Evolutionary conservation across 129 eudicot genomes (phyloP).

Genomic region (Smallanthus sonchifolius): DNA sequence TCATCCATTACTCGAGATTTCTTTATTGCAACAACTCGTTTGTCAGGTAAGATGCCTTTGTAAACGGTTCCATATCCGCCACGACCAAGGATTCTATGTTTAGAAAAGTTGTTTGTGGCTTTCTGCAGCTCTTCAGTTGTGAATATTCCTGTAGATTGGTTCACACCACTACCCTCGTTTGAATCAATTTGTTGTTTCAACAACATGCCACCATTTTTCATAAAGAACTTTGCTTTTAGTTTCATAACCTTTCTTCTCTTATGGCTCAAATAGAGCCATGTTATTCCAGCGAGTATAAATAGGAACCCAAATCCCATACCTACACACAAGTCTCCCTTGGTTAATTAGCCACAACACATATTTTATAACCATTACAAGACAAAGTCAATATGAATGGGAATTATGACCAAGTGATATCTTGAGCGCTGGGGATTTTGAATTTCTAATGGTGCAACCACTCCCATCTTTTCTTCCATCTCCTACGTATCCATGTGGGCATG

Average conservation of each 20-base stretch:
- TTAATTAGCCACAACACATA: no score
- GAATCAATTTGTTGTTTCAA: slow-evolving; percentile 31
- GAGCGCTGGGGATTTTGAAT: slow-evolving; percentile 20
- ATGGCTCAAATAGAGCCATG: slow-evolving; percentile 27
- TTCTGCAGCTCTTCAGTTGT: slow-evolving; percentile 32
- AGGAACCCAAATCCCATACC: slow-evolving; percentile 31
- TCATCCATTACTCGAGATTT: slow-evolving; percentile 40
- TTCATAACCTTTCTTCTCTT: slow-evolving; percentile 20
- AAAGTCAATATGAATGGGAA: no score
- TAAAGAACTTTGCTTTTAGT: slow-evolving; percentile 25
- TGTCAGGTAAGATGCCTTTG: slow-evolving; percentile 38
- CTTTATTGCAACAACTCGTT: slow-evolving; percentile 44
- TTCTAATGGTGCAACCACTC: slow-evolving; percentile 31
- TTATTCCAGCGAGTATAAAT: slow-evolving; percentile 14
- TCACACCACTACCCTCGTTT: slow-evolving; percentile 22
- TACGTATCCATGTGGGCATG: slow-evolving; percentile 35
- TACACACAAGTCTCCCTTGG: not conserved
- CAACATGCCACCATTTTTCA: slow-evolving; percentile 42
- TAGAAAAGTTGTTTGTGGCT: slow-evolving; percentile 50
- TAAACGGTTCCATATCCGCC: slow-evolving; percentile 51
- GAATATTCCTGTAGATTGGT: slow-evolving; percentile 14
- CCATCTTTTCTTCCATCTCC: slow-evolving; percentile 47
- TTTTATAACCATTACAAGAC: not conserved
- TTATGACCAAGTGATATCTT: slow-evolving; percentile 34
- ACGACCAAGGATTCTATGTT: slow-evolving; percentile 35